Evolutionary conservation across 345 rosid species (phyloP).

Genomic region (Isatis tinctoria): DNA sequence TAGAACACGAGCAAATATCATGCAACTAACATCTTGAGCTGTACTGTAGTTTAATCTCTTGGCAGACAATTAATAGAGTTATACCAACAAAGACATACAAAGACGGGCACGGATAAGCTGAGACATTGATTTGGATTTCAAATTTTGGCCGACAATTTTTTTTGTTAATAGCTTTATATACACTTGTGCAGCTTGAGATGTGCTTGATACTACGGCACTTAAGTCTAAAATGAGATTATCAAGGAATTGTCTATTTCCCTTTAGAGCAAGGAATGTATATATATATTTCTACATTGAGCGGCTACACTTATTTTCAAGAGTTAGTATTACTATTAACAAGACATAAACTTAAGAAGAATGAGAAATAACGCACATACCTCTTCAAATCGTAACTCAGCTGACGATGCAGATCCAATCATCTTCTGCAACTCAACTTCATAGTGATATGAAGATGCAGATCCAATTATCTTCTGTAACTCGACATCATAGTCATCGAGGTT

Average conservation of each 20-base stretch:
- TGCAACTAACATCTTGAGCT: conserved; percentile 1
- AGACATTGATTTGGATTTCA: not conserved
- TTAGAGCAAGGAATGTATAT: not conserved
- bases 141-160: not conserved
- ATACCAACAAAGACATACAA: conserved; percentile 1
- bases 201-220: conserved; percentile 12
- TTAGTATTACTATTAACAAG: conserved; percentile 6
- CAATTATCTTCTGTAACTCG: conserved; percentile 31
- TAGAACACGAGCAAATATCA: not conserved
- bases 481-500: conserved; percentile 18
- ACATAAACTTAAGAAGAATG: not conserved
- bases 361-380: conserved; percentile 41
- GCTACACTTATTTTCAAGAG: not conserved
- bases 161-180: conserved; percentile 9
- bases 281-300: not conserved
- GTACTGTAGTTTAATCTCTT: not conserved
- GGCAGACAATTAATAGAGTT: not conserved
- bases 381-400: conserved; percentile 38
- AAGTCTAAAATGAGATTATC: not conserved
- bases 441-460: conserved; percentile 29
- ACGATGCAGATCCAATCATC: conserved; percentile 36
- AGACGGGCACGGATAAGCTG: not conserved
- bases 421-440: conserved; percentile 28
- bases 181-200: not conserved
- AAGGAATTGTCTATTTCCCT: not conserved